phyloP scores from a whole-genome alignment of 2,329 filamentous ascomycete genomes.

The Aspergillus sp. region DNA sequence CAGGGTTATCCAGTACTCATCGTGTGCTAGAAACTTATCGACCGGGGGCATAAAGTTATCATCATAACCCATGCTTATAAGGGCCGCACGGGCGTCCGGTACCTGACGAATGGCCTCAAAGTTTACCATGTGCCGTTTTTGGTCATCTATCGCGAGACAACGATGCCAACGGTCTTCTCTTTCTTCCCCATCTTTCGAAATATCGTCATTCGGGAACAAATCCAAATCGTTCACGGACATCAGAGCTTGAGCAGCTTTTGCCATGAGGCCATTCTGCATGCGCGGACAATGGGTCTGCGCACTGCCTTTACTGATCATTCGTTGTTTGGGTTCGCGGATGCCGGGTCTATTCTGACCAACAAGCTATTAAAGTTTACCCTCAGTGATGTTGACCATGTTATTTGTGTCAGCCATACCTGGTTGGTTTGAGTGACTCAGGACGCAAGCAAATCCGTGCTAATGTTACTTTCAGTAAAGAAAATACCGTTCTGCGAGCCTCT shows the following conservation, averaged over 20 bases:
- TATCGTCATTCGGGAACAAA: slow-evolving; percentile 88
- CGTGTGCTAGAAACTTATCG: slow-evolving; percentile 73
- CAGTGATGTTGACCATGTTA: slow-evolving; percentile 96
- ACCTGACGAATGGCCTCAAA: slow-evolving; percentile 95
- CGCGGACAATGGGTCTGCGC: slow-evolving; percentile 89
- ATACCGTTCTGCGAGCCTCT: slow-evolving; percentile 90
- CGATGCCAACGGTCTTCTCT: slow-evolving; percentile 95
- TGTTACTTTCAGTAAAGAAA: slow-evolving; percentile 73
- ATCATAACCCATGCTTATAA: slow-evolving; percentile 95
- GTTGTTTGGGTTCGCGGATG: slow-evolving; percentile 94
- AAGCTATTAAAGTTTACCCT: slow-evolving; percentile 94
- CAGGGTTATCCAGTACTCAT: slow-evolving; percentile 8
- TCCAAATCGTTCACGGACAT: slow-evolving; percentile 98
- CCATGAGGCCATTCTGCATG: slow-evolving; percentile 92
- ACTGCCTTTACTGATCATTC: slow-evolving; percentile 98
- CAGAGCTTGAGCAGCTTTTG: slow-evolving; percentile 89
- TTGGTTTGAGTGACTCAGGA: slow-evolving; percentile 38
- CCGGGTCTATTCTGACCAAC: slow-evolving; percentile 92
- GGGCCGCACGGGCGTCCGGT: slow-evolving; percentile 86
- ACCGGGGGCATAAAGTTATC: slow-evolving; percentile 96
- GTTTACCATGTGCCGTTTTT: slow-evolving; percentile 97
- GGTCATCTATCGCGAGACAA: slow-evolving; percentile 89
- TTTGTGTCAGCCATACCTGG: slow-evolving; percentile 98
- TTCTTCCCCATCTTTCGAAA: slow-evolving; percentile 98
- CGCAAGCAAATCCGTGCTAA: slow-evolving; percentile 1